These are phyloP conservation scores for Bryoerythrophyllum caledonicum DNA, from an alignment of 225 moss, liverwort and hornwort genomes.

Conservation along the genomic window DNA sequence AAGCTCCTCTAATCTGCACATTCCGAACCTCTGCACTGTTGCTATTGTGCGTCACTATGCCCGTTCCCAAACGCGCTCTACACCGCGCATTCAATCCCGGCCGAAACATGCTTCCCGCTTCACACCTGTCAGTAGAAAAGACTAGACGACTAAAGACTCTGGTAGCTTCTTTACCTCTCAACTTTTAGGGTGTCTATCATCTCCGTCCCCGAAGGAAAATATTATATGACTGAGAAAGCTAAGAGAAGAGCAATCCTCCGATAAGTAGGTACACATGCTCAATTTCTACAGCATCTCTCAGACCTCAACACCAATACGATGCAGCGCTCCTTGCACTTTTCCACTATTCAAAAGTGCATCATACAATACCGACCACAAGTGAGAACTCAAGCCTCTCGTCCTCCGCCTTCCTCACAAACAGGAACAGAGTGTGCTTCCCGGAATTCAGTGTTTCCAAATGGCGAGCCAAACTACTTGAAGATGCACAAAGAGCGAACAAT, in stretches of 20 bases:
- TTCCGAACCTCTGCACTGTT: constrained; percentile 34
- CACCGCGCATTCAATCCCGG: constrained; percentile 44
- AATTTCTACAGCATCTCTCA: constrained; percentile 31
- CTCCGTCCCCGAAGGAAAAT: constrained; percentile 49
- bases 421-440: neutral
- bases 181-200: constrained; percentile 47
- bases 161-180: constrained; percentile 9
- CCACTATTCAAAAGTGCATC: constrained; percentile 5
- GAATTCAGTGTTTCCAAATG: constrained; percentile 25
- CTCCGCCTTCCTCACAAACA: neutral
- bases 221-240: constrained; percentile 23
- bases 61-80: constrained; percentile 39
- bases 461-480: constrained; percentile 1
- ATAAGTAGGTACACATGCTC: constrained; percentile 40
- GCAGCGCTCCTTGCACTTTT: neutral
- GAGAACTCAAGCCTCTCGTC: neutral
- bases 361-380: neutral
- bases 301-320: neutral
- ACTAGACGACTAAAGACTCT: neutral
- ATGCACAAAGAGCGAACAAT: neutral
- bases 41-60: constrained; percentile 38
- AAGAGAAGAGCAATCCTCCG: constrained; percentile 34
- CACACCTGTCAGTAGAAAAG: neutral
- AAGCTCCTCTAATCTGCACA: constrained; percentile 48
- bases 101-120: constrained; percentile 41